Evolutionary conservation across 352 stramenopile genomes (phyloP), one percentile per base, ranked within the genome.

Genomic region (Globisporangium spinosum): DNA sequence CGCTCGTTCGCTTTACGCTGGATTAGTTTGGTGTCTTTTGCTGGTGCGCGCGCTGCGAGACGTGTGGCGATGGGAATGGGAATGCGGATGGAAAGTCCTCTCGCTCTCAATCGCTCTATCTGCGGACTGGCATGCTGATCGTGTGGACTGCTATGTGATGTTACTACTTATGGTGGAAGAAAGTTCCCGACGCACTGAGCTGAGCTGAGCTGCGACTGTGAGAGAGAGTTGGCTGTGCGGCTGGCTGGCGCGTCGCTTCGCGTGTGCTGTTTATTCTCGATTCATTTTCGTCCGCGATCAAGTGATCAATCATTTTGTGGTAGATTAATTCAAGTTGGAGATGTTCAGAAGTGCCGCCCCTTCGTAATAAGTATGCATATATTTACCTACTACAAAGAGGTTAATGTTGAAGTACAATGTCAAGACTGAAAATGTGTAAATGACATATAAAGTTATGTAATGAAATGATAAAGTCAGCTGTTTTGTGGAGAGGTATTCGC

Each of bases 161-260:
- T 25, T 54, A 4, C 17, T 12, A 12, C 38, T 45, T 17, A 3
- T 43, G 32, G 56, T 61, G 56, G 17, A 40, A 51, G 65, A 70
- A 70, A 56, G 47, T 67, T 70, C 65, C 32, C 22, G 12, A 58
- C n/a, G n/a, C 13, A 55, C 54, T 34, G 64, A n/a, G 20, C 29
- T 29, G 10, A 43, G 9, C 35, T 45, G 38, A 45, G 38, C 38
- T 45, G 38, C 38, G 38, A 20, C 4, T 45, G 38, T 45, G 38
- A 20, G 38, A 20, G 3, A 15, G 35, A 43, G 35, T 15, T 32
- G 29, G 29, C 12, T 43, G 12, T 20, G 38, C 12, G 12, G 38
- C 38, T 34, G 64, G 23, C 27, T 59, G 65, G 34, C 45, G 58
- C 66, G 65, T 22, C 57, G 62, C 58, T 55, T 55, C 45, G 65